Evolutionary conservation across 2,329 filamentous ascomycete species (phyloP), one percentile per base, ranked within the genome.

Genomic region (Penicillium aurantiogriseum): DNA sequence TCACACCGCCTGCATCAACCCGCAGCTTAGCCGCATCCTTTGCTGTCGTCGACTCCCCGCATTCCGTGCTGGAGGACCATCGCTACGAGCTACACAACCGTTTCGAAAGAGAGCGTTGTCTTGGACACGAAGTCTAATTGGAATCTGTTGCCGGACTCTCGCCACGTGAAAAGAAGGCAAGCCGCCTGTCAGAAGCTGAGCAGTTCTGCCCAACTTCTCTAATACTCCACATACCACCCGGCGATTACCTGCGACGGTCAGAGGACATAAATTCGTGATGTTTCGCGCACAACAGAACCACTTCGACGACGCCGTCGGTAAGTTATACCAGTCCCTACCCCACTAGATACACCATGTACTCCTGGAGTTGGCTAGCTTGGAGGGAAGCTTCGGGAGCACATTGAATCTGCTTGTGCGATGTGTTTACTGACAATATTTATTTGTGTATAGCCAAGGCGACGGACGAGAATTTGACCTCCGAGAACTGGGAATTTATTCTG

Each of bases 401-500:
- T 45, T 52, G 50, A 38, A 21, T 25, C 29, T 39, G 15, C 33
- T 6, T 38, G 13, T n/a, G 13, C 29, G 23, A 35, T 23, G 31
- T 15, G 54, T 25, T 52, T 54, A 63, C 68, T 76, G 59, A 75
- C 62, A 67, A 33, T 66, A 56, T 52, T 58, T 61, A 42, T 48
- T 42, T 35, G 19, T 51, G 19, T 68, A 65, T 69, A 88, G 87
- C 85, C 70, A 89, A 89, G 78, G 92, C 94, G 71, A 99, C 94
- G 56, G 94, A 99, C 77, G 94, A 99, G 83, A 99, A 97, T 77
- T 85, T 97, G 68, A 97, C 92, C 23, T 89, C 88, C 31, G 85
- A 95, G 76, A 89, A 89, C 73, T 90, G 87, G 87, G 87, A 89
- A 72, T 87, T 81, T 65, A 88, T 88, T 65, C 78, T 88, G 67